Conservation (phyloP, 1,139 yeast species). For the Tardiomyces depauwii region DNA sequence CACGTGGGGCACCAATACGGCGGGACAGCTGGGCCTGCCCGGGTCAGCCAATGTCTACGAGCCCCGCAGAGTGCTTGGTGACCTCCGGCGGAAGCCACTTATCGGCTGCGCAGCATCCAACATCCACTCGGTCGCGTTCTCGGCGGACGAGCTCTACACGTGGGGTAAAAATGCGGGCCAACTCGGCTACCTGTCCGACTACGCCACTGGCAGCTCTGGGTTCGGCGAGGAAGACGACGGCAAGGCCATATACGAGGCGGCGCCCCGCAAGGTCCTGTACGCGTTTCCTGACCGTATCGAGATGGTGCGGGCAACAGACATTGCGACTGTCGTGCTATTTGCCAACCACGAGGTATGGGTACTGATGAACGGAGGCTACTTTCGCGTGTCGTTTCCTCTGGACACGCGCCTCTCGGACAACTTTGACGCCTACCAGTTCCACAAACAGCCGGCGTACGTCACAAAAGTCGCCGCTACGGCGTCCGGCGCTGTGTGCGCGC, state of each 20-base stretch:
- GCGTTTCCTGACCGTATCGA: slow-evolving; percentile 32
- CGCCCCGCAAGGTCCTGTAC: not conserved
- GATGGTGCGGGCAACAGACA: slow-evolving; percentile 56
- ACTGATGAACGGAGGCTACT: slow-evolving; percentile 46
- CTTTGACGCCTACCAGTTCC: not conserved
- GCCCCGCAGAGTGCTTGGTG: slow-evolving; percentile 41
- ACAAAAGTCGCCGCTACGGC: slow-evolving; percentile 14
- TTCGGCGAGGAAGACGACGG: slow-evolving; percentile 12
- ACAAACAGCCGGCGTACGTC: slow-evolving; percentile 5
- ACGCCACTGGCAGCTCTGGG: slow-evolving; percentile 29
- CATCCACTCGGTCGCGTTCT: slow-evolving; percentile 57
- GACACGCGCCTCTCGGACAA: not conserved
- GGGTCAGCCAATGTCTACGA: slow-evolving; percentile 16
- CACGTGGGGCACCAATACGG: slow-evolving; percentile 70
- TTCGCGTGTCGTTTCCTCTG: slow-evolving; percentile 30
- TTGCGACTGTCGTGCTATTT: slow-evolving; percentile 58
- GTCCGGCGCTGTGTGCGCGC: slow-evolving; percentile 19
- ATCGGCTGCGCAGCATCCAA: slow-evolving; percentile 58
- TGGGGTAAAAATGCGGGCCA: slow-evolving; percentile 91
- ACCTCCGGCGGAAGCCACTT: slow-evolving; percentile 33
- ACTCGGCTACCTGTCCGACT: slow-evolving; percentile 45
- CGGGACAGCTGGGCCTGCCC: slow-evolving; percentile 56
- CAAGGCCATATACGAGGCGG: slow-evolving; percentile 2
- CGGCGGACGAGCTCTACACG: slow-evolving; percentile 39
- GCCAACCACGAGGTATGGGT: slow-evolving; percentile 51